Conservation (phyloP, 306 rosid species). For the Lathyrus oleraceus region DNA sequence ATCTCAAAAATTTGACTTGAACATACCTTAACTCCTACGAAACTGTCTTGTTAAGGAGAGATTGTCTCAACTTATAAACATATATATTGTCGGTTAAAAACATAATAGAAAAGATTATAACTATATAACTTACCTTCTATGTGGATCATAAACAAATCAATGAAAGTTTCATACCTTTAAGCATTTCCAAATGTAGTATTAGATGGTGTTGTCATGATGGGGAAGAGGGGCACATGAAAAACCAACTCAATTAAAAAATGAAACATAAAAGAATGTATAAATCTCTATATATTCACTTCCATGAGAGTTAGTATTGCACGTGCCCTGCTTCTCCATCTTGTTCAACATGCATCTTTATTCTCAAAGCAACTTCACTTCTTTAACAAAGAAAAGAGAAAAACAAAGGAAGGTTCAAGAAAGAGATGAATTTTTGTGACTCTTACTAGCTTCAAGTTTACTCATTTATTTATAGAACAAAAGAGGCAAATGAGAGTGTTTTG, state of each 20-base stretch:
- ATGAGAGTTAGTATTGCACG: constrained; percentile 95
- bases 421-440: constrained; percentile 44
- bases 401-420: constrained; percentile 25
- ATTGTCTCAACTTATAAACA: too few species aligned
- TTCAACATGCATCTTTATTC: constrained; percentile 64
- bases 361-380: constrained; percentile 10
- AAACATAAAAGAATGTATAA: constrained; percentile 25
- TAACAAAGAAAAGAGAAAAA: background rate
- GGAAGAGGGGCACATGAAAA: constrained; percentile 98
- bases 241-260: constrained; percentile 57
- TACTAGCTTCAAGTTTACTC: constrained; percentile 41
- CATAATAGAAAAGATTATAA: background rate
- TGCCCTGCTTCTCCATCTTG: constrained; percentile 99
- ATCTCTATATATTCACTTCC: constrained; percentile 5
- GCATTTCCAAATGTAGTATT: constrained; percentile 40
- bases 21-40: too few species aligned
- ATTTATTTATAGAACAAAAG: constrained; percentile 46
- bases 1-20: too few species aligned
- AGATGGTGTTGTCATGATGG: constrained; percentile 91
- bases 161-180: constrained; percentile 19
- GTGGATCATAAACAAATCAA: constrained; percentile 17
- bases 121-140: constrained; percentile 31
- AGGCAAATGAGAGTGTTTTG: constrained; percentile 44
- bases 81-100: too few species aligned
- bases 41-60: too few species aligned